Evolutionary conservation across 345 rosid species (phyloP).

Genomic region (Limnanthes douglasii): DNA sequence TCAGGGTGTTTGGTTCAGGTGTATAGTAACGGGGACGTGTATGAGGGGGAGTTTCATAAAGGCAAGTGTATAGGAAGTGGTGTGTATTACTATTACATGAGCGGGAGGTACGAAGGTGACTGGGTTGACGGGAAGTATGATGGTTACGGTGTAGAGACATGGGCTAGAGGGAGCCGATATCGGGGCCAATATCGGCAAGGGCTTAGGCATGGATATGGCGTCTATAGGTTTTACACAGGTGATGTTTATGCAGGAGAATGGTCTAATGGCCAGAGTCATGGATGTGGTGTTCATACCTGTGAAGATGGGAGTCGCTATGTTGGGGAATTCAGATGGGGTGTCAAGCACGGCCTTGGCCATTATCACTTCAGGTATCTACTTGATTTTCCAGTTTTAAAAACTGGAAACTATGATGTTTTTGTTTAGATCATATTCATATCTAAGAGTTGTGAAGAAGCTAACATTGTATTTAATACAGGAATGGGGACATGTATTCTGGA

Average conservation of each 20-base stretch:
- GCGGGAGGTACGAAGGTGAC: conserved; percentile 84
- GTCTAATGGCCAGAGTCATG: conserved; percentile 96
- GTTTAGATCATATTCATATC: neutral
- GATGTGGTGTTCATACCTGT: conserved; percentile 89
- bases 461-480: conserved; percentile 22
- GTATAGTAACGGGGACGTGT: conserved; percentile 80
- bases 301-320: conserved; percentile 91
- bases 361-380: conserved; percentile 74
- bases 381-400: neutral
- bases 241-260: conserved; percentile 94
- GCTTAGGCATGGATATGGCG: conserved; percentile 74
- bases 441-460: neutral
- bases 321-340: conserved; percentile 94
- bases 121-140: conserved; percentile 93
- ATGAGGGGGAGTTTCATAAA: conserved; percentile 79
- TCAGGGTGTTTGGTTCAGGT: conserved; percentile 90
- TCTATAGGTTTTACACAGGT: conserved; percentile 83
- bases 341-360: conserved; percentile 92
- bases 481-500: conserved; percentile 87
- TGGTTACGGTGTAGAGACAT: conserved; percentile 87
- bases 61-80: conserved; percentile 89
- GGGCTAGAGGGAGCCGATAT: conserved; percentile 93
- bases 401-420: neutral
- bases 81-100: conserved; percentile 81
- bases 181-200: conserved; percentile 87